Evolutionary conservation across 345 rosid genomes (phyloP).

Genomic region (Camelina hispida): DNA sequence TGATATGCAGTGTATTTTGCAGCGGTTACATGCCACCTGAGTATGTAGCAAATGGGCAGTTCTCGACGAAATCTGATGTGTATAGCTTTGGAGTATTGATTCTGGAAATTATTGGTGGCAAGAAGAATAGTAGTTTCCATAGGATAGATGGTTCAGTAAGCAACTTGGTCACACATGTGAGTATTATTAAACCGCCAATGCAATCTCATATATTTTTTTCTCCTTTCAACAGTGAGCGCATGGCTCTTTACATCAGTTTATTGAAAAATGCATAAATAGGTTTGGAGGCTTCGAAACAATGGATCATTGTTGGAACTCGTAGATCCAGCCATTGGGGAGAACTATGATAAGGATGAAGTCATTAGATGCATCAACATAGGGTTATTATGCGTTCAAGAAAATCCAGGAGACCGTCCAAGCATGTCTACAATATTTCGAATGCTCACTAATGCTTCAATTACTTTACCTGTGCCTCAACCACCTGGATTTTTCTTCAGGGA

Average conservation of each 20-base stretch:
- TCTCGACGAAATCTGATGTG: conserved; percentile 29
- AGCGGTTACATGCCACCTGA: conserved; percentile 40
- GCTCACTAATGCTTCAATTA: conserved; percentile 13
- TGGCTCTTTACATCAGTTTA: too few species aligned
- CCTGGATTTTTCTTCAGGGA: too few species aligned
- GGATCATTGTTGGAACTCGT: conserved; percentile 26
- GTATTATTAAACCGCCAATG: too few species aligned
- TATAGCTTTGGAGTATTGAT: conserved; percentile 34
- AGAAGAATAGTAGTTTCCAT: conserved; percentile 2
- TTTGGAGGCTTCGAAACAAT: background rate
- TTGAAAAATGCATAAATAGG: background rate
- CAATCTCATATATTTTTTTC: too few species aligned
- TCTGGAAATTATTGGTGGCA: conserved; percentile 31
- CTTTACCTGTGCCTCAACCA: background rate
- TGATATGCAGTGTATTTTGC: background rate
- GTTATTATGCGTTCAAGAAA: conserved; percentile 36
- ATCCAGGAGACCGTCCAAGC: conserved; percentile 31
- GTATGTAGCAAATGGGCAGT: conserved; percentile 11
- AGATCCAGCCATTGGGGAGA: conserved; percentile 14
- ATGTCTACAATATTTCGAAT: conserved; percentile 20
- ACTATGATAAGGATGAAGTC: conserved; percentile 17
- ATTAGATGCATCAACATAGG: conserved; percentile 29
- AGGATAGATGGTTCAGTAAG: background rate
- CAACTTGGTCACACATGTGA: conserved; percentile 6
- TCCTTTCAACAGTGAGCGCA: too few species aligned